These are phyloP conservation scores for Gynandropsis gynandra DNA, from an alignment of 345 rosid genomes.

Conservation along the genomic window DNA sequence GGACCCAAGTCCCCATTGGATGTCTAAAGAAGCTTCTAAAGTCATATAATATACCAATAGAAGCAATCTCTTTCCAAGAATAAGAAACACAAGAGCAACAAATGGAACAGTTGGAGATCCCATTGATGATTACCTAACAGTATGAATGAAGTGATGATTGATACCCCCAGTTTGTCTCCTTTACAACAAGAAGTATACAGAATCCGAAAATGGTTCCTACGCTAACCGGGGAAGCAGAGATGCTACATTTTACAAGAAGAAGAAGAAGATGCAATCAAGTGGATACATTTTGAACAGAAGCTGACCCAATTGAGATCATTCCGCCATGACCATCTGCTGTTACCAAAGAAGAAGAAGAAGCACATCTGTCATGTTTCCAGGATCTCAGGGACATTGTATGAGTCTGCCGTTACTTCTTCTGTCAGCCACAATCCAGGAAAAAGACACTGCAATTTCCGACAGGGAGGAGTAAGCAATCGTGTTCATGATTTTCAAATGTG, in stretches of 20 bases:
- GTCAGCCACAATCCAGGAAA: conserved; percentile 58
- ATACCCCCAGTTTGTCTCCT: conserved; percentile 21
- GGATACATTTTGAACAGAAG: conserved; percentile 22
- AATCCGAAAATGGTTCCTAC: conserved; percentile 24
- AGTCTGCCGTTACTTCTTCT: conserved; percentile 43
- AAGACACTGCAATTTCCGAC: conserved; percentile 37
- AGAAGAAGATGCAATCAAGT: conserved; percentile 14
- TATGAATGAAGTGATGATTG: conserved; percentile 13
- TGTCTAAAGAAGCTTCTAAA: too few relatives aligned
- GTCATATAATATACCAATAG: too few relatives aligned
- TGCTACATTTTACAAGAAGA: conserved; percentile 28
- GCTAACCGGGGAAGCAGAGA: conserved; percentile 20
- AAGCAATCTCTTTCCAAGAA: too few relatives aligned
- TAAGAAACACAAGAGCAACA: conserved; percentile 19
- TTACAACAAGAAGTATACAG: conserved; percentile 20
- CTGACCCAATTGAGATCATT: not conserved
- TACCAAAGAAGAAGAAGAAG: too few relatives aligned
- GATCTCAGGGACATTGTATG: conserved; percentile 47
- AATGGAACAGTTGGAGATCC: conserved; percentile 22
- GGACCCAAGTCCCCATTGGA: too few relatives aligned
- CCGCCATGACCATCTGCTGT: too few relatives aligned
- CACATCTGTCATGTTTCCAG: conserved; percentile 36
- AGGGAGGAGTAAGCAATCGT: conserved; percentile 6
- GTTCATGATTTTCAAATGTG: not conserved
- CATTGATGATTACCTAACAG: conserved; percentile 10